These are phyloP conservation scores for Ganoderma leucocontextum DNA, from an alignment of 1,284 basidiomycete genomes.

Conservation along the genomic window DNA sequence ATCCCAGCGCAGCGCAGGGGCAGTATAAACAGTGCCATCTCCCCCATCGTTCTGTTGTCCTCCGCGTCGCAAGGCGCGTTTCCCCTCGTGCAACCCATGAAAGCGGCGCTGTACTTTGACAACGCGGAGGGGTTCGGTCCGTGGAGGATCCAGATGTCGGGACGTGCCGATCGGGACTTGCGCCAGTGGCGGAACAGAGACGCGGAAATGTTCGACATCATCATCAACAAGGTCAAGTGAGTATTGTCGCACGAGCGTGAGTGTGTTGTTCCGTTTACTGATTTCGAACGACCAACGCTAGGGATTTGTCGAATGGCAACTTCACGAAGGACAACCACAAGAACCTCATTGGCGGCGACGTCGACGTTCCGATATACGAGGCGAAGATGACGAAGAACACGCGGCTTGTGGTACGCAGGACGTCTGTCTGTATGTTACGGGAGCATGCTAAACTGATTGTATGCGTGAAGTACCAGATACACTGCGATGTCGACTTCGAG, in stretches of 20 bases:
- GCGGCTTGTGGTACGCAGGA: conserved; percentile 59
- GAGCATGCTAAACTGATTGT: neutral
- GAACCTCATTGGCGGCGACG: conserved; percentile 54
- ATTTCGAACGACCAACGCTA: conserved; percentile 34
- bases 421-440: neutral
- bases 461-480: conserved; percentile 65
- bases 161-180: conserved; percentile 52
- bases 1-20: neutral
- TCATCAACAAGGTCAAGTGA: conserved; percentile 68
- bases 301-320: conserved; percentile 70
- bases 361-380: conserved; percentile 65
- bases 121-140: conserved; percentile 59
- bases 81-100: conserved; percentile 45
- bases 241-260: neutral
- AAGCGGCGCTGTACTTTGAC: conserved; percentile 56
- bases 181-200: conserved; percentile 51
- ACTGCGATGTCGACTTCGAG: conserved; percentile 61
- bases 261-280: neutral
- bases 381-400: conserved; percentile 72
- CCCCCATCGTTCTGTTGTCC: neutral
- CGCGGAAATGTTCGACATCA: conserved; percentile 51
- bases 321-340: conserved; percentile 77
- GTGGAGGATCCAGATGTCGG: conserved; percentile 59
- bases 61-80: neutral
- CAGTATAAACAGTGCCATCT: neutral